Evolutionary conservation across 1,139 yeast genomes (phyloP), one percentile per base, ranked within the genome.

Genomic region (Tardiomyces depauwii): DNA sequence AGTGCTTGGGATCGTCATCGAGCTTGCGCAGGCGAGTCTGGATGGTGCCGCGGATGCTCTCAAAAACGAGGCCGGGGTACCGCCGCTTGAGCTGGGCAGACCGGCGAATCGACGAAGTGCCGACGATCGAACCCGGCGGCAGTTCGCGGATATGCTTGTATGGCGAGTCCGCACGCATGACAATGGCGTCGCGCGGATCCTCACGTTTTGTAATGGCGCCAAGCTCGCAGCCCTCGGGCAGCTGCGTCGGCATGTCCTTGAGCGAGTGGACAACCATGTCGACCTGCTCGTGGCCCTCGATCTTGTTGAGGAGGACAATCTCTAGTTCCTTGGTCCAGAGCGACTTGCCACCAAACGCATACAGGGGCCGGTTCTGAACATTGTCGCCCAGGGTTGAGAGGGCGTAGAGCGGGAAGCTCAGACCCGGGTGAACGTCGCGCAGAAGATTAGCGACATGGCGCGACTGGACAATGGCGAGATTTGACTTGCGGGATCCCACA

Each of bases 251-350:
- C 84, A 91, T 82, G 64, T 91, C 97, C 64, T 91, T 91, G 55
- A 91, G 72, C 2, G 95, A 85, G 64, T 91, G 98, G 40, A 91
- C 97, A 59, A 91, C 83, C 65, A 91, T 69, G 63, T 91, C 97
- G 46, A 91, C 72, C 54, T 72, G 78, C 41, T 68, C 74, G 44
- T 50, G 57, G 33, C 62, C 63, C n/a, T 78, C 87, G 40, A 80
- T 69, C 45, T 75, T 68, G 51, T 75, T 76, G 53, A 84, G 71
- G 47, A 91, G 69, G 47, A 88, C 68, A 30, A 80, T 82, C 65
- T 91, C 98, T 51, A 91, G 72, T 64, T 91, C 98, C 60, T 87
- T 85, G 11, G 98, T 91, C 98, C 98, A 91, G 41, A 91, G 67
- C 0, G 96, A 80, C 63, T 91, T 91, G 25, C 98, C 98, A 38